phyloP scores from a whole-genome alignment of 2,329 filamentous ascomycete genomes.

The Phialocephala subalpina region DNA sequence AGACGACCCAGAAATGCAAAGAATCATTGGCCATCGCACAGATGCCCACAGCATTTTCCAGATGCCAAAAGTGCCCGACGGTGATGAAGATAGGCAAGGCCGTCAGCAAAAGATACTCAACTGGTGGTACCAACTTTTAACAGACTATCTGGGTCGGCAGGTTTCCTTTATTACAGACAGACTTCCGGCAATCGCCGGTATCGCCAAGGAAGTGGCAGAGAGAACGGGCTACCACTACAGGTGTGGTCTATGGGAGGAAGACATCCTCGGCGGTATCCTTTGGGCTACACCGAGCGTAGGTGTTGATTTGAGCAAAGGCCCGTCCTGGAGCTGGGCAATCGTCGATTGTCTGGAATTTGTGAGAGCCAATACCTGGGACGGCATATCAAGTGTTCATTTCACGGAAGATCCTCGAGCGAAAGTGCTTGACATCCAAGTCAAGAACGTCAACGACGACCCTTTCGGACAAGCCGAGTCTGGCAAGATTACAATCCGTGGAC shows the following conservation, averaged over 20 bases:
- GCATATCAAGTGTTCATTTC: neutral
- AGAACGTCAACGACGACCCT: neutral
- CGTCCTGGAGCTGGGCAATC: constrained; percentile 2
- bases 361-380: neutral
- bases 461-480: neutral
- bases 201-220: neutral
- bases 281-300: neutral
- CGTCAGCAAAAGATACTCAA: neutral
- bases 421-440: neutral
- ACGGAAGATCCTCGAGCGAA: neutral
- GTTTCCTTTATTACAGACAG: neutral
- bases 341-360: neutral
- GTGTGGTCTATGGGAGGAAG: neutral
- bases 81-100: neutral
- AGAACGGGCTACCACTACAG: neutral
- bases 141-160: neutral
- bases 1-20: neutral
- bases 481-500: neutral
- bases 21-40: neutral
- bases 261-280: neutral
- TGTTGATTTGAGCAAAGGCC: neutral
- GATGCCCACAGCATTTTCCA: constrained; percentile 1
- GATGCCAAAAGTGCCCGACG: neutral
- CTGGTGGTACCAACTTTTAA: neutral
- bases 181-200: neutral